phyloP scores from a whole-genome alignment of 768 basidiomycete genomes.

The Boletus insuetus region DNA sequence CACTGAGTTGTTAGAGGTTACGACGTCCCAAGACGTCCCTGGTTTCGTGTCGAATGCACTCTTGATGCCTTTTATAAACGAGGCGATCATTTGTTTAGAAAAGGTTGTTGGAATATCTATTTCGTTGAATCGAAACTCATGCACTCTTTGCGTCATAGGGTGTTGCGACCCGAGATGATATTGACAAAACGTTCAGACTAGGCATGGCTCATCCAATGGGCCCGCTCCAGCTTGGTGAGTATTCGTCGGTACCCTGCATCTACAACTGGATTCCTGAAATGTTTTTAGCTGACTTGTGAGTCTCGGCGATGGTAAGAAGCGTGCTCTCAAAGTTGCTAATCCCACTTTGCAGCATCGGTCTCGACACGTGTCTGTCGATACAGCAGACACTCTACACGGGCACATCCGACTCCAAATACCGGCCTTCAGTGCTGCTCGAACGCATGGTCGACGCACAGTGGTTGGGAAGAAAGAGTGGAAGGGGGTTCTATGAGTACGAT shows the following conservation, averaged over 20 bases:
- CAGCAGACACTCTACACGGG: slow-evolving; percentile 87
- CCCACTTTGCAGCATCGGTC: slow-evolving; percentile 67
- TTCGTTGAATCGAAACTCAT: not conserved
- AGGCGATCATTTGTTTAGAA: slow-evolving; percentile 93
- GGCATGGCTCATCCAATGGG: slow-evolving; percentile 98
- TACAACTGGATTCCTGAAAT: not conserved
- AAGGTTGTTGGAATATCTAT: slow-evolving; percentile 46
- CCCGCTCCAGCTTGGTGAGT: slow-evolving; percentile 76
- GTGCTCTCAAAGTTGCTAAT: not conserved
- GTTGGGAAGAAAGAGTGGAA: slow-evolving; percentile 90
- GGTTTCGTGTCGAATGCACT: slow-evolving; percentile 95
- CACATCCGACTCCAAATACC: slow-evolving; percentile 92
- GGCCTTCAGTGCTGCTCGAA: slow-evolving; percentile 84
- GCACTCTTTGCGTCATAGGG: slow-evolving; percentile 48
- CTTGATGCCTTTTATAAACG: slow-evolving; percentile 97
- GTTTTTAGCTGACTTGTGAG: slow-evolving; percentile 32
- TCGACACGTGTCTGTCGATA: slow-evolving; percentile 94
- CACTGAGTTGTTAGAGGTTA: slow-evolving; percentile 64
- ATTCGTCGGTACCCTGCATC: not conserved
- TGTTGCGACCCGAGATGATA: slow-evolving; percentile 89
- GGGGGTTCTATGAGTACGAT: slow-evolving; percentile 90
- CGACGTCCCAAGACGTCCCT: slow-evolving; percentile 87
- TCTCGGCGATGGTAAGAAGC: not conserved
- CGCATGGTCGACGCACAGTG: slow-evolving; percentile 97
- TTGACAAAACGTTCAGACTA: slow-evolving; percentile 89